These are phyloP conservation scores for Phytopythium chamaehyphon DNA, from an alignment of 352 stramenopile species.

Conservation along the genomic window DNA sequence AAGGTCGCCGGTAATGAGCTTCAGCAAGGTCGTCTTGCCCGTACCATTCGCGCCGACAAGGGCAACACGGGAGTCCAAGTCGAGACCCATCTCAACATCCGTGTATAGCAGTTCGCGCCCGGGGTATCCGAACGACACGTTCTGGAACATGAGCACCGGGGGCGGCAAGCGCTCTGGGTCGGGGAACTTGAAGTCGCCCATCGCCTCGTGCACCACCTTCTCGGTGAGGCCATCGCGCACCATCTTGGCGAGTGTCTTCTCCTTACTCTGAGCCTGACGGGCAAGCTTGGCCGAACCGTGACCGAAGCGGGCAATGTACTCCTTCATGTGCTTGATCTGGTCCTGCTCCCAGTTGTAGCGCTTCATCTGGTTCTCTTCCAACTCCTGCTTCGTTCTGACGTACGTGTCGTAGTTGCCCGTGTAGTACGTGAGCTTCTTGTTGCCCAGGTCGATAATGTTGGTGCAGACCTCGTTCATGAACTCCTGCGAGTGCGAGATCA, in stretches of 20 bases:
- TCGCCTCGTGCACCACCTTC: constrained; percentile 88
- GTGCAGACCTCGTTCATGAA: constrained; percentile 99
- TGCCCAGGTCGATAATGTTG: constrained; percentile 96
- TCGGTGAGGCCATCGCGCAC: constrained; percentile 93
- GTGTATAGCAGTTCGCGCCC: constrained; percentile 89
- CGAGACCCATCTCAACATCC: constrained; percentile 94
- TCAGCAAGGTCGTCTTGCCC: constrained; percentile 97
- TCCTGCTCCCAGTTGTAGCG: constrained; percentile 97
- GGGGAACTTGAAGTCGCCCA: constrained; percentile 95
- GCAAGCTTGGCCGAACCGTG: constrained; percentile 97
- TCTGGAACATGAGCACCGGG: constrained; percentile 96
- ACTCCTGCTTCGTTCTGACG: constrained; percentile 94
- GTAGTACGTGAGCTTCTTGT: constrained; percentile 97
- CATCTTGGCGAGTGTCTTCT: constrained; percentile 99
- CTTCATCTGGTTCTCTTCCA: constrained; percentile 99
- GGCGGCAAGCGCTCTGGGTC: constrained; percentile 94
- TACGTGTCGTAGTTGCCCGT: constrained; percentile 98
- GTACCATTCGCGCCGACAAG: constrained; percentile 96
- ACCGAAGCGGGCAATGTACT: constrained; percentile 99
- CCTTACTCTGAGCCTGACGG: constrained; percentile 96
- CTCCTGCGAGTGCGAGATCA: constrained; percentile 98
- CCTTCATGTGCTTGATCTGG: constrained; percentile 99
- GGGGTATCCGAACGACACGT: constrained; percentile 96
- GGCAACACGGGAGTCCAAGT: constrained; percentile 96
- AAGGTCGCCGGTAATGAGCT: constrained; percentile 96